Base-by-base conservation (phyloP, 129 eudicot species). In the Silybum marianum region DNA sequence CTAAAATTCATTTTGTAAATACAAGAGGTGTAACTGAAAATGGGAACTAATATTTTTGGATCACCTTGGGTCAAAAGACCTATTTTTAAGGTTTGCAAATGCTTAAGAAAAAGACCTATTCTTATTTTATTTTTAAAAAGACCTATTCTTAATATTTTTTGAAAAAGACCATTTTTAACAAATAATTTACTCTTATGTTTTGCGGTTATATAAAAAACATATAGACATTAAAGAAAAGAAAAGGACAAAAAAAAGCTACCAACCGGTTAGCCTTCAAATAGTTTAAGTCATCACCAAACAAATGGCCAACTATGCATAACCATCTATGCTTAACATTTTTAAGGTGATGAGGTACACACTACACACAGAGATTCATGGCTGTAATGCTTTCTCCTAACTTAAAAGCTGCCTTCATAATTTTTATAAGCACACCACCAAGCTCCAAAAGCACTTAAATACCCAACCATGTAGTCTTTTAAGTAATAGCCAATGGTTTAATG, bases 271-370 rank as follows among this genome's bases (percentile, higher is more conserved):
- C 73, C 46, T 72, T 81, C 70, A 73, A 73, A 81, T 81, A 62
- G 79, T 73, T 73, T 80, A 80, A 80, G 84, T 72, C 44, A 72
- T 72, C 78, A 60, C 22, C 73, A 72, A 80, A 25, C 72, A 73
- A 60, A 72, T 80, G 84, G 84, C 84, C 84, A 80, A 72, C 84
- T 39, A 28, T 62, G 73, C 84, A 80, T 72, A 62, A 72, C 84
- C 84, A 80, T 72, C 60, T 60, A 72, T 23, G 26, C 46, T 72
- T 62, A 38, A 72, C 73, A 62, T 25, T 63, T 38, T 25, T 63
- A 10, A 62, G 63, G 72, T 80, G 78, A 80, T 80, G 73, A 38
- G 78, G 78, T 80, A 9, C 11, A 80, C 78, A 80, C 78, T 80
- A 80, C 38, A 71, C 77, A 80, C 73, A 54, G 12, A 34, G 19